phyloP scores from a whole-genome alignment of 2,329 filamentous ascomycete genomes.

The Exophiala oligosperma region DNA sequence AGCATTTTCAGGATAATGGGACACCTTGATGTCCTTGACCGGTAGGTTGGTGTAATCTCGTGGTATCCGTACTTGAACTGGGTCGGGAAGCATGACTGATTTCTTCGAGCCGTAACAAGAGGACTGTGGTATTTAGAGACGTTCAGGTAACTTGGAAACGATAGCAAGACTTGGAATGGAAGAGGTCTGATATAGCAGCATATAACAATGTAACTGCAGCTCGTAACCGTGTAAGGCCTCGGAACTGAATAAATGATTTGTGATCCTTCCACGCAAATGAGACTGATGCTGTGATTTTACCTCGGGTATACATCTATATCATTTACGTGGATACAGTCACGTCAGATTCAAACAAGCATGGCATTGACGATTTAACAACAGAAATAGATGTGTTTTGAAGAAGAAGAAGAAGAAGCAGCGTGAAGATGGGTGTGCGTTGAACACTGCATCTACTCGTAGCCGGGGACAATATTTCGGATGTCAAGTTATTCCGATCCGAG shows the following conservation, averaged over 20 bases:
- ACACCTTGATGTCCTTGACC: conserved; percentile 19
- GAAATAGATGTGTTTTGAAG: too few species aligned
- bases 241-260: conserved; percentile 3
- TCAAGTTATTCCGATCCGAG: too few species aligned
- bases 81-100: conserved; percentile 14
- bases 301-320: too few species aligned
- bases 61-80: conserved; percentile 27
- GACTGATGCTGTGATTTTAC: too few species aligned
- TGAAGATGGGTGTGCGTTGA: too few species aligned
- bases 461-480: too few species aligned
- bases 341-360: too few species aligned
- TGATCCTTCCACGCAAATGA: background rate
- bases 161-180: background rate
- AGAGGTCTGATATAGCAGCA: too few species aligned
- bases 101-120: background rate
- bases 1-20: conserved; percentile 13
- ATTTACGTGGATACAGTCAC: too few species aligned
- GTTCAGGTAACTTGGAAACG: background rate
- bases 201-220: background rate
- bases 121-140: background rate
- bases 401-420: too few species aligned
- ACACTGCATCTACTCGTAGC: too few species aligned
- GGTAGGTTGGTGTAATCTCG: conserved; percentile 35
- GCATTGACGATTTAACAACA: too few species aligned
- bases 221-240: background rate